These are phyloP conservation scores for Saksenaea oblongispora DNA, from an alignment of 371 early-diverging fungal species.

Conservation along the genomic window DNA sequence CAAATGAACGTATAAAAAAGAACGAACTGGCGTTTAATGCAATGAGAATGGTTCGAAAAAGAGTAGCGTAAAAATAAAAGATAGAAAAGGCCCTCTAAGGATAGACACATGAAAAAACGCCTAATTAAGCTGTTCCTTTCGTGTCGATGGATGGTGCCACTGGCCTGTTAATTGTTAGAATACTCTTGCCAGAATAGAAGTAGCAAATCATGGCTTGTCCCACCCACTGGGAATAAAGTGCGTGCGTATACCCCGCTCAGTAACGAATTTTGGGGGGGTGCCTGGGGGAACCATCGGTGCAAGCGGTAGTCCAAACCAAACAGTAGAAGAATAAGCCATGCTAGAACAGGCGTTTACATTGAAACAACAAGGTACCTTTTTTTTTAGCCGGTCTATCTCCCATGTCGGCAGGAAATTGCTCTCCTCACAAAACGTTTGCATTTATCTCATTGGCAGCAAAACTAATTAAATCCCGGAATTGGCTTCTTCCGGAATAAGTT, in stretches of 20 bases:
- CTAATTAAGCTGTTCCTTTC: conserved; percentile 8
- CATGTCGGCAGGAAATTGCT: no score
- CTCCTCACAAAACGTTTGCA: no score
- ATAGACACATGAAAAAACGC: conserved; percentile 7
- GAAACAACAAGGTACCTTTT: no score
- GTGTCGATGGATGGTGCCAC: conserved; percentile 4
- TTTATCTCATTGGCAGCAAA: no score
- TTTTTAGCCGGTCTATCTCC: no score
- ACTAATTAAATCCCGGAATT: no score
- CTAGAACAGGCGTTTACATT: no score
- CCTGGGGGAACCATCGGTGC: no score
- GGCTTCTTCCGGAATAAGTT: no score
- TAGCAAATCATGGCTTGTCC: conserved; percentile 1
- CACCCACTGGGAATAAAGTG: background rate
- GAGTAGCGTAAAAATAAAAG: background rate
- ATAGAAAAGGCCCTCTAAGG: background rate
- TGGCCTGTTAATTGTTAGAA: background rate
- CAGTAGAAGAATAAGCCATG: no score
- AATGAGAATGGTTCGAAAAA: background rate
- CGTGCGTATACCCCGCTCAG: background rate
- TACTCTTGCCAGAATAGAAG: background rate
- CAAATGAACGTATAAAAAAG: background rate
- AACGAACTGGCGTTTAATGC: background rate
- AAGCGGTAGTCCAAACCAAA: no score
- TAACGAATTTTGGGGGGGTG: background rate